These are phyloP conservation scores for Xylaria digitata DNA, from an alignment of 2,329 filamentous ascomycete genomes.

Conservation along the genomic window DNA sequence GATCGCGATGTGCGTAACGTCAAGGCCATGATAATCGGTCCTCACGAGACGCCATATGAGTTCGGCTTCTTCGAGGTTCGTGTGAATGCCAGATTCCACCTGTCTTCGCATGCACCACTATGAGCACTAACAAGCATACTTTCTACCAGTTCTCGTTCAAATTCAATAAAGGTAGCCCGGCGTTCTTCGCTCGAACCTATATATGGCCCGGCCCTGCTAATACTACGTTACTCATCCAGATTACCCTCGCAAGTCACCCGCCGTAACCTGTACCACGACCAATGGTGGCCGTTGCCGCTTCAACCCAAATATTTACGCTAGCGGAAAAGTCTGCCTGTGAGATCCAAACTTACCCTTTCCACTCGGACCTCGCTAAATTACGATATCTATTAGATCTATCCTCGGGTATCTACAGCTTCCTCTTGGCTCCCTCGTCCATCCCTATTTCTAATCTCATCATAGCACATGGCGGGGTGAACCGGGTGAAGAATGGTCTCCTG, in stretches of 20 bases:
- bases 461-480: conserved; percentile 93
- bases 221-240: conserved; percentile 62
- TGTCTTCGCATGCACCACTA: conserved; percentile 5
- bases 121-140: conserved; percentile 45
- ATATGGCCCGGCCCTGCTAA: conserved; percentile 19
- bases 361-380: conserved; percentile 22
- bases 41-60: conserved; percentile 94
- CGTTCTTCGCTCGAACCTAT: conserved; percentile 12
- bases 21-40: conserved; percentile 88
- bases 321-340: conserved; percentile 91
- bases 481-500: conserved; percentile 96
- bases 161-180: conserved; percentile 75
- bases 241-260: conserved; percentile 78
- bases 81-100: conserved; percentile 29
- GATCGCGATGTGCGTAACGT: conserved; percentile 91
- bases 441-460: conserved; percentile 32
- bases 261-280: conserved; percentile 79
- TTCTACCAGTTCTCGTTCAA: conserved; percentile 74
- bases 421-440: conserved; percentile 17
- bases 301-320: conserved; percentile 96
- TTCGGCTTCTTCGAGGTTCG: conserved; percentile 95
- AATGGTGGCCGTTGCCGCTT: conserved; percentile 90
- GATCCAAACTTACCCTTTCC: conserved; percentile 50
- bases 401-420: conserved; percentile 70
- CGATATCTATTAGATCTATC: conserved; percentile 72